Conservation (phyloP, 2,329 filamentous ascomycete species). For the Cladorrhinum sp. region DNA sequence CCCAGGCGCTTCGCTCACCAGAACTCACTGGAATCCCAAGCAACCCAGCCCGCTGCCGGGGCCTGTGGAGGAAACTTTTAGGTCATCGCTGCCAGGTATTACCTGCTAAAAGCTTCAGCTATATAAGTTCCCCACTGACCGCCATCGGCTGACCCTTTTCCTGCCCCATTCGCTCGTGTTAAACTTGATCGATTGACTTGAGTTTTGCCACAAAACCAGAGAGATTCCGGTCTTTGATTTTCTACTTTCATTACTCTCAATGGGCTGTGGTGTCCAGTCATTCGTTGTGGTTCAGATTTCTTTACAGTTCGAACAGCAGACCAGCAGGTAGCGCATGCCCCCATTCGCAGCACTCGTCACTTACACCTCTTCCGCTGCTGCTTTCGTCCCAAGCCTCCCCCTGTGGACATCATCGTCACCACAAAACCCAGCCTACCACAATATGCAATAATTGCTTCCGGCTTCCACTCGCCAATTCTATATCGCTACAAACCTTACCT, state of each 20-base stretch:
- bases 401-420: not conserved
- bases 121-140: slow-evolving; percentile 26
- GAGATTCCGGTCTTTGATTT: not conserved
- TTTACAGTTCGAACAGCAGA: slow-evolving; percentile 5
- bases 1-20: slow-evolving; percentile 10
- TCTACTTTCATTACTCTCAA: slow-evolving; percentile 10
- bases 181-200: not conserved
- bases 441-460: slow-evolving; percentile 21
- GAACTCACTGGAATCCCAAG: slow-evolving; percentile 19
- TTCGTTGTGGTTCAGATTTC: slow-evolving; percentile 12
- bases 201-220: not conserved
- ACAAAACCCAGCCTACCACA: not conserved
- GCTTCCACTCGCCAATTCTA: not conserved
- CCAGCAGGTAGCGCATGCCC: slow-evolving; percentile 12
- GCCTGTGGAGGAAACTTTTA: slow-evolving; percentile 26
- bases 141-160: slow-evolving; percentile 22
- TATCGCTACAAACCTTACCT: not conserved
- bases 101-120: slow-evolving; percentile 19
- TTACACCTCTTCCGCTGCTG: slow-evolving; percentile 16
- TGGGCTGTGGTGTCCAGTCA: slow-evolving; percentile 14
- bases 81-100: slow-evolving; percentile 26
- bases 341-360: slow-evolving; percentile 13
- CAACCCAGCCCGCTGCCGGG: slow-evolving; percentile 22
- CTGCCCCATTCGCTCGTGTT: slow-evolving; percentile 1
- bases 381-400: not conserved